phyloP scores from a whole-genome alignment of 371 early-diverging fungal genomes.

The Mucor velutinosus region DNA sequence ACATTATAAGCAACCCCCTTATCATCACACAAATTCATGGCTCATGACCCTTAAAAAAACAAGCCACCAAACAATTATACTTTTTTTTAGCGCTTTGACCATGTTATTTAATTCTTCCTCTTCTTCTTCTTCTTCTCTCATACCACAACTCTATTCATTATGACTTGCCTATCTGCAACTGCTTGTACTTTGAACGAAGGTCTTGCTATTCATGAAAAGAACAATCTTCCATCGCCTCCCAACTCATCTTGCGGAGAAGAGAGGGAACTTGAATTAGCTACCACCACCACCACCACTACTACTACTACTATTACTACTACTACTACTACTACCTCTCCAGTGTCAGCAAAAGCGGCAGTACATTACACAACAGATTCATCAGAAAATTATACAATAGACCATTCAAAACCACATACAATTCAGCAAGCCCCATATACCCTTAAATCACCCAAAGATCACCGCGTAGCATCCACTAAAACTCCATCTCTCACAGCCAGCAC shows the following conservation, averaged over 20 bases:
- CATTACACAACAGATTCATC: slow-evolving; percentile 16
- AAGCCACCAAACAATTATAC: slow-evolving; percentile 4
- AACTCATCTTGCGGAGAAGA: slow-evolving; percentile 46
- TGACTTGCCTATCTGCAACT: not conserved
- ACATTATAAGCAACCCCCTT: not conserved
- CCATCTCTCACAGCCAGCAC: not conserved
- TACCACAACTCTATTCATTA: not conserved
- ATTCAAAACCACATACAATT: slow-evolving; percentile 23
- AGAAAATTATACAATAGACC: slow-evolving; percentile 49
- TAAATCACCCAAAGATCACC: not conserved
- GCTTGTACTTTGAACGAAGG: not conserved
- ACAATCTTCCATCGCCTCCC: slow-evolving; percentile 39
- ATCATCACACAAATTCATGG: slow-evolving; percentile 2
- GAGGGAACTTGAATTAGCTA: not conserved
- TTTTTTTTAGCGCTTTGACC: slow-evolving; percentile 6
- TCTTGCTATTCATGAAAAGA: not conserved
- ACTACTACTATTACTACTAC: not conserved
- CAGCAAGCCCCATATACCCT: not conserved
- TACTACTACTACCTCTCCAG: not conserved
- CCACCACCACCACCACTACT: no score
- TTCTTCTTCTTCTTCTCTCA: not conserved
- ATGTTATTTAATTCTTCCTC: not conserved
- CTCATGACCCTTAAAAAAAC: slow-evolving; percentile 3
- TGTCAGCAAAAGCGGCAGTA: not conserved
- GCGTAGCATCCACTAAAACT: not conserved